Evolutionary conservation across 345 rosid species (phyloP), one percentile per base, ranked within the genome.

Genomic region (Eucalyptus lansdowneana): DNA sequence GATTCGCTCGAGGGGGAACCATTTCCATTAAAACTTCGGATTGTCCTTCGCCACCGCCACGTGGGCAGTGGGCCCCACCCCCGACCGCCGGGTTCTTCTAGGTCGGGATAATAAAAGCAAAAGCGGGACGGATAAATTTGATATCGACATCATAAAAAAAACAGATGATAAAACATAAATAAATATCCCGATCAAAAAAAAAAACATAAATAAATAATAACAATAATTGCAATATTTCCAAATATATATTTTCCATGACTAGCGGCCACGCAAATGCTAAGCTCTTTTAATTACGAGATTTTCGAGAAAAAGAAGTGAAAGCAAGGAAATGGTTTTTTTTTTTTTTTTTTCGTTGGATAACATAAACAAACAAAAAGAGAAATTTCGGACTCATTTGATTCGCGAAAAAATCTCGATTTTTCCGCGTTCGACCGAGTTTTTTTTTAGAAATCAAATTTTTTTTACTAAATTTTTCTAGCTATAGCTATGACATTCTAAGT

Each of bases 391-490:
- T 21, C 2, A 6, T 19, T 3, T 5, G 27, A 12, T 21, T 21
- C 1, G 5, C 5, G 2, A 21, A 72, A 17, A 19, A 21, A 21
- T 21, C 27, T 40, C 5, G 8, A 40, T 6, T 40, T 6, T 40
- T 10, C 3, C 27, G 2, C 0, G 4, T 11, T 4, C 1, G 47
- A 21, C 25, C 9, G 29, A 21, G 8, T 6, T 11, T 5, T 21
- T 21, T 72, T 37, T 2, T 2, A 3, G 11, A 17, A 17, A 60
- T 25, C 15, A 37, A 10, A 8, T 37, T 19, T 37, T 34, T 34
- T 37, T 72, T 19, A 1, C 25, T 6, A 40, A 72, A 10, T 21
- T 72, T 72, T 72, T 40, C 15, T 24, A 40, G 24, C 22, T 40
- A 24, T 76, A 4, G 29, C 29, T 40, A 40, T 22, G 45, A 22